Percentiles rank a stretch among this genome's conserved stretches.
Conservation (phyloP, 108 stramenopile species). For the Cyclotella sp. region DNA sequence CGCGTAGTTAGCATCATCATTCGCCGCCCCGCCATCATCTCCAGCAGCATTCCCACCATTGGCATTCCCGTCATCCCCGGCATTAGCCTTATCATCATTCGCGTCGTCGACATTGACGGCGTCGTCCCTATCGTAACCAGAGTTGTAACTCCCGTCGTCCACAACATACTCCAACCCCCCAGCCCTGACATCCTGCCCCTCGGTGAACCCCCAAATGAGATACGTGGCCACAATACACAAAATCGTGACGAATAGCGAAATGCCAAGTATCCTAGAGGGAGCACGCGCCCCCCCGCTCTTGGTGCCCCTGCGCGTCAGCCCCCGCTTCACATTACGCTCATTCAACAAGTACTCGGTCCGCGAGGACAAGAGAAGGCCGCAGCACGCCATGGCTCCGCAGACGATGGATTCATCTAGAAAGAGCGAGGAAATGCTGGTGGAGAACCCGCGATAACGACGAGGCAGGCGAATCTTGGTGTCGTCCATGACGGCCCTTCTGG, state of each 20-base stretch:
- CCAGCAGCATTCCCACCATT: constrained; percentile 12
- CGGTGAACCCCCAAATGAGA: constrained; percentile 75
- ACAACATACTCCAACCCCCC: constrained; percentile 20
- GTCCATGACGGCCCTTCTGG: too few species aligned
- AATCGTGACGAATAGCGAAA: constrained; percentile 62
- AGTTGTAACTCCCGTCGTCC: constrained; percentile 8
- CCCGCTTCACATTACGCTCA: constrained; percentile 73
- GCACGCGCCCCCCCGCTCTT: constrained; percentile 38
- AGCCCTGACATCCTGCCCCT: constrained; percentile 17
- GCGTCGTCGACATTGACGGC: not conserved
- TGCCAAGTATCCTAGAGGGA: constrained; percentile 61
- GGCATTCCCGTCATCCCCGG: constrained; percentile 6
- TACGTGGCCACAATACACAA: constrained; percentile 63
- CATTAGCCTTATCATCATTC: constrained; percentile 6
- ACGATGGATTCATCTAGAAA: constrained; percentile 87
- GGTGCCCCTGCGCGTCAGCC: constrained; percentile 43
- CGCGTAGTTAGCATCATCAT: constrained; percentile 31
- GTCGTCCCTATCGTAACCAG: not conserved
- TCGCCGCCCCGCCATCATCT: constrained; percentile 22
- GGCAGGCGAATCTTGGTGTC: constrained; percentile 19
- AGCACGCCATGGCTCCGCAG: constrained; percentile 81
- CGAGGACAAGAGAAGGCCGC: constrained; percentile 74
- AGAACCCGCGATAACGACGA: constrained; percentile 77
- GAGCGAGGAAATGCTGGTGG: constrained; percentile 73
- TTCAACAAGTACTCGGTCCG: constrained; percentile 83